These are phyloP conservation scores for Flaveria sonorensis DNA, from an alignment of 129 eudicot genomes.

Conservation along the genomic window DNA sequence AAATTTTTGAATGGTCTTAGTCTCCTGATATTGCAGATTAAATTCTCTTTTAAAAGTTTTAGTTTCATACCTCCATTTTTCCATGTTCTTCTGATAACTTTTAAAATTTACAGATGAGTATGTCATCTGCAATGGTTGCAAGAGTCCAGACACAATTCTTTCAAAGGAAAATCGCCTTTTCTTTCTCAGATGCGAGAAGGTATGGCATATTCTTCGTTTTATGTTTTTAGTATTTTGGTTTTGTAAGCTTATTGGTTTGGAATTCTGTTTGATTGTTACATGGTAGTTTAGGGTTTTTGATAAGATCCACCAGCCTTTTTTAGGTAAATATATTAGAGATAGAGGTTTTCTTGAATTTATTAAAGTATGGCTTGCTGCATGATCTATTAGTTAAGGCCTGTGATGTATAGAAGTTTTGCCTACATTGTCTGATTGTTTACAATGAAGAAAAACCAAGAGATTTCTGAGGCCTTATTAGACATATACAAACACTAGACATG, in stretches of 20 bases:
- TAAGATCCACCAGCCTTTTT: too few relatives aligned
- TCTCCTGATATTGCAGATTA: too few relatives aligned
- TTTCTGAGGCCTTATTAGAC: neutral
- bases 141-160: conserved; percentile 47
- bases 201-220: neutral
- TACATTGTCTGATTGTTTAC: neutral
- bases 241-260: neutral
- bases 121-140: conserved; percentile 51
- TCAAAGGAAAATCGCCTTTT: conserved; percentile 45
- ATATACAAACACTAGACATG: neutral
- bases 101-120: conserved; percentile 38
- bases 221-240: neutral
- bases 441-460: neutral
- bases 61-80: too few relatives aligned
- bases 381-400: neutral
- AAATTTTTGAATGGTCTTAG: too few relatives aligned
- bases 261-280: too few relatives aligned
- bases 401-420: neutral
- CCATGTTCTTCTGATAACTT: conserved; percentile 1
- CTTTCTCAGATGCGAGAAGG: conserved; percentile 50
- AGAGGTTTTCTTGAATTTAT: neutral
- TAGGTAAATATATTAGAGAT: too few relatives aligned
- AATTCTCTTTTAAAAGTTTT: too few relatives aligned
- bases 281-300: too few relatives aligned
- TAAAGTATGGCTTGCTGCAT: neutral